These are phyloP conservation scores for Exophiala bonariae DNA, from an alignment of 2,329 filamentous ascomycete genomes.

Conservation along the genomic window DNA sequence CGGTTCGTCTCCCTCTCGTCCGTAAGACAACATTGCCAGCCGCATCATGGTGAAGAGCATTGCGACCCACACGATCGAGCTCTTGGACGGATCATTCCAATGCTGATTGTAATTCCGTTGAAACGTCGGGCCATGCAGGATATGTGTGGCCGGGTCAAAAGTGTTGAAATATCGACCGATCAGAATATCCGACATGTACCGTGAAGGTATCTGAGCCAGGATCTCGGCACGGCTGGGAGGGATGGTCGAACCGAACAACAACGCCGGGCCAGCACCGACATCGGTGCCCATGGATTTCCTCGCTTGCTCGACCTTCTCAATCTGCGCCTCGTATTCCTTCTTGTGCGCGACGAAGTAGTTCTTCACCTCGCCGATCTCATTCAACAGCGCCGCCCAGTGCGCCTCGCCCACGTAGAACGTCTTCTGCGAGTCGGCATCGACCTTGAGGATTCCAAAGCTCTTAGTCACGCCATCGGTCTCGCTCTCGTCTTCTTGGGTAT, in stretches of 20 bases:
- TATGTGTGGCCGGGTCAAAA: slow-evolving; percentile 65
- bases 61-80: slow-evolving; percentile 61
- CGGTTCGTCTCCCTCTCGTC: slow-evolving; percentile 62
- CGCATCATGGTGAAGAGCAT: slow-evolving; percentile 66
- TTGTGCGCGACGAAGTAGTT: slow-evolving; percentile 85
- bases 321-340: slow-evolving; percentile 81
- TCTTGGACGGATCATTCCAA: slow-evolving; percentile 59
- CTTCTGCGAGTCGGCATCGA: slow-evolving; percentile 72
- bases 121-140: slow-evolving; percentile 83
- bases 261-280: slow-evolving; percentile 65
- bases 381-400: slow-evolving; percentile 78
- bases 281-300: slow-evolving; percentile 59
- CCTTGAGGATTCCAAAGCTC: slow-evolving; percentile 78
- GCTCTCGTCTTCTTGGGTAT: slow-evolving; percentile 62
- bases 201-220: slow-evolving; percentile 74
- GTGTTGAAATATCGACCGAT: slow-evolving; percentile 91
- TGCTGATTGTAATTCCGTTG: slow-evolving; percentile 68
- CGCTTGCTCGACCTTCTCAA: slow-evolving; percentile 70
- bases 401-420: slow-evolving; percentile 79
- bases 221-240: slow-evolving; percentile 74
- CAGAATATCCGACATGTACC: slow-evolving; percentile 78
- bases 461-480: slow-evolving; percentile 70
- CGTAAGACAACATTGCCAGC: slow-evolving; percentile 63
- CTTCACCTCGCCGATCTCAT: slow-evolving; percentile 89
- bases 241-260: slow-evolving; percentile 72